Conservation (phyloP, 371 early-diverging fungal genomes). For the Syncephalastrum monosporum region DNA sequence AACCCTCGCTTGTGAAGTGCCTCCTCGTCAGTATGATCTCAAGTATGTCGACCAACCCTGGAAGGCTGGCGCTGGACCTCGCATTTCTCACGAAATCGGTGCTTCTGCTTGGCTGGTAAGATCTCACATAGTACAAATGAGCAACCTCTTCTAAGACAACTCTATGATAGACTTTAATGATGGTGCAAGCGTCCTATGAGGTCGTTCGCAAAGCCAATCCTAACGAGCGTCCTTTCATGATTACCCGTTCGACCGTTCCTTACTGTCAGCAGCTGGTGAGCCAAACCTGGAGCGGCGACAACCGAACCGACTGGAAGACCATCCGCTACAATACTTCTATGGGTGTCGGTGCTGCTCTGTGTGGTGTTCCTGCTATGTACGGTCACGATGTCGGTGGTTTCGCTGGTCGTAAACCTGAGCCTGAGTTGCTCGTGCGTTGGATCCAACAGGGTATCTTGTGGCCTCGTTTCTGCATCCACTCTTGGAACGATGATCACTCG, state of each 20-base stretch:
- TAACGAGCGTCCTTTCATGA: slow-evolving; percentile 51
- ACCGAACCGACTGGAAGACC: slow-evolving; percentile 61
- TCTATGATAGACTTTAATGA: slow-evolving; percentile 46
- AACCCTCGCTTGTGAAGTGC: slow-evolving; percentile 27
- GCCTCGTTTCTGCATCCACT: slow-evolving; percentile 64
- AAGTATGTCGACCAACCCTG: no score
- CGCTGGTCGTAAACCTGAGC: slow-evolving; percentile 54
- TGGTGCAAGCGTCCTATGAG: slow-evolving; percentile 59
- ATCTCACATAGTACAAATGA: no score
- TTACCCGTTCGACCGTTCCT: slow-evolving; percentile 54
- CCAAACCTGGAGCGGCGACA: slow-evolving; percentile 68
- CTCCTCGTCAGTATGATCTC: slow-evolving; percentile 11
- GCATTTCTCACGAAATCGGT: no score
- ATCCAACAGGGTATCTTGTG: slow-evolving; percentile 63
- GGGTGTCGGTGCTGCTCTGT: slow-evolving; percentile 54
- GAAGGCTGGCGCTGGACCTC: no score
- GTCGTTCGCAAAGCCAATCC: slow-evolving; percentile 43
- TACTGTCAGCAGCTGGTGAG: slow-evolving; percentile 45
- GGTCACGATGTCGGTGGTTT: slow-evolving; percentile 70
- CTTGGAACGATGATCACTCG: slow-evolving; percentile 55
- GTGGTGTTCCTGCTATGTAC: slow-evolving; percentile 48
- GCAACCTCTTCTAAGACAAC: no score
- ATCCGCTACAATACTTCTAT: slow-evolving; percentile 60
- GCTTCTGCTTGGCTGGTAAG: no score
- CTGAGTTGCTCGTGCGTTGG: slow-evolving; percentile 64